Percentiles rank a stretch among this genome's conserved stretches.
Conservation (phyloP, 208 protist species). For the Acanthamoeba quina region DNA sequence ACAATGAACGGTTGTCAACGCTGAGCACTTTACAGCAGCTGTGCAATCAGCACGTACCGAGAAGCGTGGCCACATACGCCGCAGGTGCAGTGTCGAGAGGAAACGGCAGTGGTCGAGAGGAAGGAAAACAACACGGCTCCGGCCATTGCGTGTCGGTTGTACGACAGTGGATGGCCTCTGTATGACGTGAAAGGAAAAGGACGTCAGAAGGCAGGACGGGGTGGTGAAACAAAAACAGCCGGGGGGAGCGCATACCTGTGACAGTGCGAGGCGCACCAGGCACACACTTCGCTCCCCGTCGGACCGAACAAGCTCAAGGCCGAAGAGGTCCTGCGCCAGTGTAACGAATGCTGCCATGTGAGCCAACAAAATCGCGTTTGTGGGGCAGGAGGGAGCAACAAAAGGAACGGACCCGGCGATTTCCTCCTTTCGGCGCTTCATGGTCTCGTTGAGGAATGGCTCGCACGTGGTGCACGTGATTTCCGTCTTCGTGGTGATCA, state of each 20-base stretch:
- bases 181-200: background rate
- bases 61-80: constrained; percentile 2
- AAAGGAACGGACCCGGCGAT: background rate
- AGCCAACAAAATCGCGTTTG: background rate
- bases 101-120: background rate
- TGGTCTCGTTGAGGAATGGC: constrained; percentile 8
- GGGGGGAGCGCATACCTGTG: background rate
- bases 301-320: background rate
- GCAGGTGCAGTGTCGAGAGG: background rate
- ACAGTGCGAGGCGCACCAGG: constrained; percentile 8
- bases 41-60: background rate
- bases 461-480: background rate
- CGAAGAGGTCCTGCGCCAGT: background rate
- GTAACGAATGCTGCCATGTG: background rate
- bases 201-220: background rate
- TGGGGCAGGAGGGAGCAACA: background rate
- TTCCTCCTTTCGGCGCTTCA: background rate
- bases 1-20: background rate
- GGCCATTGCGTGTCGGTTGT: background rate
- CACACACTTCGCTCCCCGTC: background rate
- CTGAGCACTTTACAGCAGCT: background rate
- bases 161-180: background rate
- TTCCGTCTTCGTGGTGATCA: constrained; percentile 2
- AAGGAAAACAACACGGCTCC: background rate
- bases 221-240: background rate